Evolutionary conservation across 345 rosid genomes (phyloP).

Genomic region (Ricinus communis): DNA sequence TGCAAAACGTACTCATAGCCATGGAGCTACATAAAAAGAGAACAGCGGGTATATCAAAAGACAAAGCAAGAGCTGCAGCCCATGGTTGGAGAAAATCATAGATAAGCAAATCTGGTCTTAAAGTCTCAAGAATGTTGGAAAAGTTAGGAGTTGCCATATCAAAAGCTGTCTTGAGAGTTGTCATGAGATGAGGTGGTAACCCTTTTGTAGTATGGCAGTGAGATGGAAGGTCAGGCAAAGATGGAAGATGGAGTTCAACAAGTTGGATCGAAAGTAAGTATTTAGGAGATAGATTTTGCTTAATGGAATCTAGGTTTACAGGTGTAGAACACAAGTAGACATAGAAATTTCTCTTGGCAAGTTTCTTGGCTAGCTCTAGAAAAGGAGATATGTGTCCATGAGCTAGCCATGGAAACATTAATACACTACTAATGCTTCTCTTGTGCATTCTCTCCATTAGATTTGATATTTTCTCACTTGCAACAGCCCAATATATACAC

Average conservation of each 20-base stretch:
- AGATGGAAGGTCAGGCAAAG: slow-evolving; percentile 24
- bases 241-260: slow-evolving; percentile 39
- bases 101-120: slow-evolving; percentile 32
- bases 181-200: slow-evolving; percentile 39
- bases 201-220: slow-evolving; percentile 32
- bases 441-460: neutral
- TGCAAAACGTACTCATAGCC: slow-evolving; percentile 3
- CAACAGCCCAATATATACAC: too few relatives aligned
- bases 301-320: slow-evolving; percentile 25
- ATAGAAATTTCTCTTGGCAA: slow-evolving; percentile 21
- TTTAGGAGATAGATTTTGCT: neutral
- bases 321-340: slow-evolving; percentile 36
- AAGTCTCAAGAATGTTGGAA: slow-evolving; percentile 9
- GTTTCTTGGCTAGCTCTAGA: slow-evolving; percentile 36
- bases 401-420: slow-evolving; percentile 45
- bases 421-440: slow-evolving; percentile 5
- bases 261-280: slow-evolving; percentile 15
- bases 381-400: slow-evolving; percentile 41
- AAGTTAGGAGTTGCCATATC: slow-evolving; percentile 24
- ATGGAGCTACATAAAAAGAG: slow-evolving; percentile 20
- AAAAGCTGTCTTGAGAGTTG: slow-evolving; percentile 28
- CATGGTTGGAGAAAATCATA: slow-evolving; percentile 39
- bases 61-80: slow-evolving; percentile 24
- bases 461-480: neutral
- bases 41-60: slow-evolving; percentile 24